phyloP scores from a whole-genome alignment of 495 filamentous ascomycete genomes.

The Astrocystis sublimbata region DNA sequence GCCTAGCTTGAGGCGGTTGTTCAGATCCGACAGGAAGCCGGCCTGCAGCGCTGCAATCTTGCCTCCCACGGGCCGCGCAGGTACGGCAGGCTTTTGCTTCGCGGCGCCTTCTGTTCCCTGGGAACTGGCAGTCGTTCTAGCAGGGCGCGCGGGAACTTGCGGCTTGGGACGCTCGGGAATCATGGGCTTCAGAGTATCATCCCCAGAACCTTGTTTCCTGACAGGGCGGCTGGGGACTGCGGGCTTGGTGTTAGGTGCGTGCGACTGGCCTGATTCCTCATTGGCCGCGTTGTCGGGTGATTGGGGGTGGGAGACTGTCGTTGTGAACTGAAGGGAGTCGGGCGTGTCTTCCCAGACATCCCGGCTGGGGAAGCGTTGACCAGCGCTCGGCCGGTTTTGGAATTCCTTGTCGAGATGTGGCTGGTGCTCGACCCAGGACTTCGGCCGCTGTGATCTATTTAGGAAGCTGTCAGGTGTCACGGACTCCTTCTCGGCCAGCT shows the following conservation, averaged over 20 bases:
- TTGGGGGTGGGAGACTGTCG: conserved; percentile 71
- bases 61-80: conserved; percentile 73
- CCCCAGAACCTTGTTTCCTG: conserved; percentile 49
- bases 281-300: conserved; percentile 45
- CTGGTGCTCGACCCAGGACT: conserved; percentile 45
- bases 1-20: conserved; percentile 79
- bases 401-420: conserved; percentile 43
- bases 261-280: conserved; percentile 33
- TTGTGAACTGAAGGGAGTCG: conserved; percentile 75
- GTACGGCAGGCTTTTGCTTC: conserved; percentile 74
- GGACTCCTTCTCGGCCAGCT: conserved; percentile 53
- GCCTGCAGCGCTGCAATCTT: conserved; percentile 92
- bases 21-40: conserved; percentile 87
- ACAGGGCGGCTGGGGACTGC: conserved; percentile 43
- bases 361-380: conserved; percentile 84
- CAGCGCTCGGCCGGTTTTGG: conserved; percentile 47
- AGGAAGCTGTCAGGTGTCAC: conserved; percentile 44
- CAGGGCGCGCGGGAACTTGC: conserved; percentile 69
- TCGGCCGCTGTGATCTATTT: conserved; percentile 49
- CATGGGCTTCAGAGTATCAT: conserved; percentile 39
- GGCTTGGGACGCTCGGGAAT: conserved; percentile 74
- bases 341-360: conserved; percentile 98
- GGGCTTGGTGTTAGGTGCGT: conserved; percentile 46
- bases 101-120: conserved; percentile 45
- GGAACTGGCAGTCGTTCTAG: conserved; percentile 50